Conservation (phyloP, 176 grass and related monocot species). For the Elymus sibiricus region DNA sequence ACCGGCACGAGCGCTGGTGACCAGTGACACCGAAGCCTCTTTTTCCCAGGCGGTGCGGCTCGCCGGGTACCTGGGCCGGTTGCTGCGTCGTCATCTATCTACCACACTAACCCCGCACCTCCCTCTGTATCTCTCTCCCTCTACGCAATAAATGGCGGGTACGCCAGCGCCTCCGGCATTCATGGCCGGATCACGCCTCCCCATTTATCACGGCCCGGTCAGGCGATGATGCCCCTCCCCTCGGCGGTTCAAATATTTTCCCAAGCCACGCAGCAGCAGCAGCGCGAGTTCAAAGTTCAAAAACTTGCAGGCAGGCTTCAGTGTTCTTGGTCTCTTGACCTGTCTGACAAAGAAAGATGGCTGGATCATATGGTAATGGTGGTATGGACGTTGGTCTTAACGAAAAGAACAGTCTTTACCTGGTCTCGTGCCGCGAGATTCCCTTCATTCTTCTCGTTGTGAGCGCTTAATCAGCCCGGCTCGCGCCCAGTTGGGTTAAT, state of each 20-base stretch:
- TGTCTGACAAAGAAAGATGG: constrained; percentile 12
- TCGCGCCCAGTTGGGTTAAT: neutral
- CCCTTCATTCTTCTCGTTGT: constrained; percentile 49
- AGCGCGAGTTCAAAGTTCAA: constrained; percentile 27
- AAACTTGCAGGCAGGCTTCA: neutral
- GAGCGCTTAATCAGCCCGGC: constrained; percentile 11
- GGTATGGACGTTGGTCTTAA: neutral
- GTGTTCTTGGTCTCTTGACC: constrained; percentile 8
- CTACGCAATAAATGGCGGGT: neutral
- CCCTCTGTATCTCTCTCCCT: neutral
- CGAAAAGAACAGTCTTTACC: constrained; percentile 28
- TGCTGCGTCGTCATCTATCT: neutral
- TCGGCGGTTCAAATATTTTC: neutral
- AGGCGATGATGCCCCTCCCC: neutral
- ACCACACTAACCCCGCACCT: neutral
- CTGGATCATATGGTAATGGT: constrained; percentile 15
- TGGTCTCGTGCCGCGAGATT: constrained; percentile 33
- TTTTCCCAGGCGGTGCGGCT: constrained; percentile 22
- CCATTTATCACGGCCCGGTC: constrained; percentile 31
- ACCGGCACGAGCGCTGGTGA: constrained; percentile 7
- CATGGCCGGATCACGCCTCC: constrained; percentile 37
- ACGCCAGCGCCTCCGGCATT: constrained; percentile 22
- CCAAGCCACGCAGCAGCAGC: neutral
- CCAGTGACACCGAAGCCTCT: constrained; percentile 14
- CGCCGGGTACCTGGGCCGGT: constrained; percentile 6